Evolutionary conservation across 352 stramenopile species (phyloP), one percentile per base, ranked within the genome.

Genomic region (Blastocystis sp.): DNA sequence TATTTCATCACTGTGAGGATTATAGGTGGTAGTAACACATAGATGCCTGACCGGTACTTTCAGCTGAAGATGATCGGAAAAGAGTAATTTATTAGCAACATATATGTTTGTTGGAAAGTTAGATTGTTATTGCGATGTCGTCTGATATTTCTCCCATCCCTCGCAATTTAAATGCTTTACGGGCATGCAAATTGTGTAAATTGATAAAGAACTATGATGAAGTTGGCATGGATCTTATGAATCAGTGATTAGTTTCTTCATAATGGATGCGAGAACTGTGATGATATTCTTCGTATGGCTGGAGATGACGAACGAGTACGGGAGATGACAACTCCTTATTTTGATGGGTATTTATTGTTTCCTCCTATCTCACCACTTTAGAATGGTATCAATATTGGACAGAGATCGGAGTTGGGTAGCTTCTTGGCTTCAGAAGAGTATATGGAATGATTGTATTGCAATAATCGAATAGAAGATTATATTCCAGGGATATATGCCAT

Each of bases 1-100:
- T 89, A 89, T 44, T 89, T 89, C 27, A 69, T 84, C 13, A 84
- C 73, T 9, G 73, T 84, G 4, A 19, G 48, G 2, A 6, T 4
- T 22, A 48, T 9, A 17, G 0, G 19, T 69, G 44, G 13, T 35
- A 57, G 6, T 64, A 17, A 84, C n/a, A 13, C 17, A n/a, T 84
- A 84, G 73, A 84, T 84, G 73, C 73, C 73, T 44, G 35, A 84
- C 33, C 73, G 53, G 11, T 84, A 84, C 30, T 84, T 84, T 51
- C 73, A 84, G 73, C n/a, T 84, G 33, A 84, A 84, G 42, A 84
- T 22, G 0, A 6, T 51, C 3, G 51, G 42, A 19, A 40, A 84
- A 42, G 27, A 64, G 73, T 84, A n/a, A 11, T 51, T 24, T 60
- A 5, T 9, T 33, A 37, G 60, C 60, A 33, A 48, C 9, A 4